Conservation (phyloP, 495 filamentous ascomycete genomes). For the Podospora appendiculata region DNA sequence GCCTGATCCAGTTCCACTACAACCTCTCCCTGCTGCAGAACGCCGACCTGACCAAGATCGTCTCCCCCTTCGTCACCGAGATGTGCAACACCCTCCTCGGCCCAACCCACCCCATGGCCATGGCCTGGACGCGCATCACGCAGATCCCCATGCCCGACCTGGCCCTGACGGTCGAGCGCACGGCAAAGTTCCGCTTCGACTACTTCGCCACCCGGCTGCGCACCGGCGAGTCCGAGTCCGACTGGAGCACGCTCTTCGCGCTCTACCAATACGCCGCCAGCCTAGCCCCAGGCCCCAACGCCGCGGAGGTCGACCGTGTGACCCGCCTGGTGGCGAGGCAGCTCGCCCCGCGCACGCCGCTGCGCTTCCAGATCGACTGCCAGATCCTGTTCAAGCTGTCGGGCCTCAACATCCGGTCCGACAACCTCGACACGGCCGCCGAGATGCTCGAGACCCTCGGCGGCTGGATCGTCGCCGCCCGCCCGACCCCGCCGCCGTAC, state of each 20-base stretch:
- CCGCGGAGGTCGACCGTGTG: slow-evolving; percentile 2
- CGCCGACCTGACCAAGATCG: background rate
- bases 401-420: slow-evolving; percentile 1
- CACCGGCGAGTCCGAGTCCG: background rate
- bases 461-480: background rate
- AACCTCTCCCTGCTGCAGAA: slow-evolving; percentile 5
- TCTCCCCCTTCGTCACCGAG: slow-evolving; percentile 1
- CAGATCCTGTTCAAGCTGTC: slow-evolving; percentile 8
- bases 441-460: background rate
- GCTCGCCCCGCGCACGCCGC: background rate
- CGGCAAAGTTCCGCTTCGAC: slow-evolving; percentile 6
- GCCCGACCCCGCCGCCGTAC: background rate
- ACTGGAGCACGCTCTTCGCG: background rate
- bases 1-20: slow-evolving; percentile 8
- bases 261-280: background rate
- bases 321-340: background rate
- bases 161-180: slow-evolving; percentile 6
- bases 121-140: slow-evolving; percentile 6
- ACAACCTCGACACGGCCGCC: slow-evolving; percentile 4
- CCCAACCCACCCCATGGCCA: slow-evolving; percentile 9
- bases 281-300: background rate
- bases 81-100: slow-evolving; percentile 10
- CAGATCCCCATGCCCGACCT: slow-evolving; percentile 3
- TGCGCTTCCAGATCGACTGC: background rate
- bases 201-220: slow-evolving; percentile 6